phyloP scores from a whole-genome alignment of 306 rosid species.

The Amphicarpaea edgeworthii region DNA sequence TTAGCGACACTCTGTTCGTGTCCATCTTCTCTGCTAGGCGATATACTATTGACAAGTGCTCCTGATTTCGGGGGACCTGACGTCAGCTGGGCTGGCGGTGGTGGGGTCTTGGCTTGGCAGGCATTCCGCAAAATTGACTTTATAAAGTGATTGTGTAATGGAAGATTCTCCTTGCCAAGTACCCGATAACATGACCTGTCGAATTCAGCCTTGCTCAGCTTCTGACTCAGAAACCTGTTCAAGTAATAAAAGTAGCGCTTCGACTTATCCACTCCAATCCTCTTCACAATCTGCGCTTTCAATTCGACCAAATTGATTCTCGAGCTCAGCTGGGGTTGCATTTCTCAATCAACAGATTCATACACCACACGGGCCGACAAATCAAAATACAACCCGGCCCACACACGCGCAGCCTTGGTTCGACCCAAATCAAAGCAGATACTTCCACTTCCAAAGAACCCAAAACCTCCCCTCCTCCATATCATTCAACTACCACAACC shows the following conservation, averaged over 20 bases:
- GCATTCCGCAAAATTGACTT: constrained; percentile 88
- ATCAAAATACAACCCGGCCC: constrained; percentile 56
- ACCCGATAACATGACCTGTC: constrained; percentile 72
- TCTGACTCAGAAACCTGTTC: constrained; percentile 80
- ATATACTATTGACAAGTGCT: constrained; percentile 57
- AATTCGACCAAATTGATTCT: constrained; percentile 93
- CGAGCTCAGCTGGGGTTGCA: constrained; percentile 88
- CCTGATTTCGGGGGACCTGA: constrained; percentile 62
- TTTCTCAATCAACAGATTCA: constrained; percentile 76
- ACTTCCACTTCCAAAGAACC: constrained; percentile 61
- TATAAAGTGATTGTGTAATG: constrained; percentile 82
- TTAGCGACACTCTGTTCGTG: constrained; percentile 62
- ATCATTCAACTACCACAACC: constrained; percentile 49
- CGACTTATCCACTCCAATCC: constrained; percentile 75
- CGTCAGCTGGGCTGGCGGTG: constrained; percentile 60
- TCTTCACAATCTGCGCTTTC: constrained; percentile 81
- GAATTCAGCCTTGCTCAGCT: constrained; percentile 83
- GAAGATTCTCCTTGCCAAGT: constrained; percentile 85
- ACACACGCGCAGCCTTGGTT: constrained; percentile 53
- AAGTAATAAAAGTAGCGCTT: constrained; percentile 76
- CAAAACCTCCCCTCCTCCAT: constrained; percentile 58
- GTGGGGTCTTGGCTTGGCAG: constrained; percentile 82
- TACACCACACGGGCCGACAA: constrained; percentile 63
- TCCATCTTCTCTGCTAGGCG: constrained; percentile 76
- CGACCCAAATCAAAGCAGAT: constrained; percentile 54